Conservation (phyloP, 208 protist genomes). For the Leishmania martiniquensis region DNA sequence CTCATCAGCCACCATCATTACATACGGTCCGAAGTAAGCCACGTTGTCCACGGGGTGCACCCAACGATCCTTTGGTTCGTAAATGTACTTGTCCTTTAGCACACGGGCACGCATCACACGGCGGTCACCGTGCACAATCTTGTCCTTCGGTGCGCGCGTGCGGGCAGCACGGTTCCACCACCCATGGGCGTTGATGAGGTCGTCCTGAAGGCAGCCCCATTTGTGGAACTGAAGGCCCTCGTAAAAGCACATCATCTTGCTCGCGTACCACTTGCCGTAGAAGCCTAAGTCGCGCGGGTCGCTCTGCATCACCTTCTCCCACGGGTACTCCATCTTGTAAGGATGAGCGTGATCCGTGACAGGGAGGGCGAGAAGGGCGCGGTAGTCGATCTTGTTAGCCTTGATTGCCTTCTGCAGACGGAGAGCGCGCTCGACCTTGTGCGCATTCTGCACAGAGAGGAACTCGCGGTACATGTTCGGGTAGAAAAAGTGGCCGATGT, state of each 20-base stretch:
- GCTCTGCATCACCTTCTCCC: conserved; percentile 90
- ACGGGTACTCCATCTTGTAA: conserved; percentile 94
- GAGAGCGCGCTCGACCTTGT: conserved; percentile 88
- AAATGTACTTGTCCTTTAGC: conserved; percentile 93
- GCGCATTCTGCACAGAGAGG: conserved; percentile 87
- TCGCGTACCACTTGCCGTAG: conserved; percentile 91
- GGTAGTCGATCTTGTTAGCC: conserved; percentile 93
- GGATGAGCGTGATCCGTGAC: conserved; percentile 92
- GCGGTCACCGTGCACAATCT: conserved; percentile 86
- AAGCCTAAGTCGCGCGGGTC: conserved; percentile 77
- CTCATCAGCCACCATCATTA: conserved; percentile 93
- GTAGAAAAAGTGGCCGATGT: conserved; percentile 91
- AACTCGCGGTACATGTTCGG: conserved; percentile 92
- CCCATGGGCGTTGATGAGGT: conserved; percentile 90
- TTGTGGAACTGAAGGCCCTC: conserved; percentile 90
- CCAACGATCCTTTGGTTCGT: conserved; percentile 90
- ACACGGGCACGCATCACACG: conserved; percentile 89
- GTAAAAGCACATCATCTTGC: conserved; percentile 93
- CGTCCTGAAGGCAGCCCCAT: conserved; percentile 89
- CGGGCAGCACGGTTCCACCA: conserved; percentile 91
- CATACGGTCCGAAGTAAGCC: conserved; percentile 90
- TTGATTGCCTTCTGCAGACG: conserved; percentile 92
- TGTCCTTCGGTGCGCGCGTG: conserved; percentile 86
- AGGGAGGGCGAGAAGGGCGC: conserved; percentile 86
- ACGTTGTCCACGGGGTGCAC: conserved; percentile 92